Conservation (phyloP, 768 basidiomycete genomes). For the Naematelia aurantialba region DNA sequence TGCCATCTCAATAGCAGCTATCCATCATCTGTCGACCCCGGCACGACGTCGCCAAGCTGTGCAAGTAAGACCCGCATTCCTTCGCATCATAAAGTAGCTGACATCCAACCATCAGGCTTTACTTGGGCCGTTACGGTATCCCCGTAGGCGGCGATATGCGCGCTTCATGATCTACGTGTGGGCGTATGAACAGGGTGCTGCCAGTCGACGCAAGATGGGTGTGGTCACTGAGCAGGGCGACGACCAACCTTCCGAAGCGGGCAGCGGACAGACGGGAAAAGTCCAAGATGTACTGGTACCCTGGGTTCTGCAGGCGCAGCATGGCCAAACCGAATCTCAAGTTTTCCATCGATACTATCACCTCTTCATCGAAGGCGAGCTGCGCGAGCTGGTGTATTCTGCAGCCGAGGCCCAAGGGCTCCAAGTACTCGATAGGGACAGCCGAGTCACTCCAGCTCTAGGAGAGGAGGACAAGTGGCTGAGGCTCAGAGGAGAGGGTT, state of each 20-base stretch:
- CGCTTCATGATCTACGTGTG: slow-evolving; percentile 90
- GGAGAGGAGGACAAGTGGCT: slow-evolving; percentile 29
- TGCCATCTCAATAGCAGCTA: slow-evolving; percentile 93
- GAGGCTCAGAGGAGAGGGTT: slow-evolving; percentile 40
- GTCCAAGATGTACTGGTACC: slow-evolving; percentile 49
- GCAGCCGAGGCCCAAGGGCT: slow-evolving; percentile 58
- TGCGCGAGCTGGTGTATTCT: slow-evolving; percentile 59
- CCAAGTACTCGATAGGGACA: slow-evolving; percentile 8
- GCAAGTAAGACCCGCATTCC: slow-evolving; percentile 56
- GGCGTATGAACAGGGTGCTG: slow-evolving; percentile 87
- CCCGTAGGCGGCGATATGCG: slow-evolving; percentile 44
- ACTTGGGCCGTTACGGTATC: slow-evolving; percentile 27
- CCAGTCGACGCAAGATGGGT: slow-evolving; percentile 70
- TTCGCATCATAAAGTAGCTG: neutral
- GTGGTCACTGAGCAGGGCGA: slow-evolving; percentile 5
- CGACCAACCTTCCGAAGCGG: slow-evolving; percentile 8
- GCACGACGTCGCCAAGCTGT: slow-evolving; percentile 69
- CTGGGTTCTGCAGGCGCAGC: slow-evolving; percentile 39
- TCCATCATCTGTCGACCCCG: slow-evolving; percentile 86
- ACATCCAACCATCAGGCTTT: slow-evolving; percentile 21
- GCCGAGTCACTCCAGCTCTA: neutral
- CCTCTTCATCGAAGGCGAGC: slow-evolving; percentile 82
- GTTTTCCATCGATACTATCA: slow-evolving; percentile 91
- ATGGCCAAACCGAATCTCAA: slow-evolving; percentile 31
- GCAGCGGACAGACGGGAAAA: slow-evolving; percentile 13